A percentile compares a stretch with the other conserved stretches of the same genome.
These are phyloP conservation scores for Cutaneotrichosporon mucoides DNA, from an alignment of 1,284 basidiomycete species.

Conservation along the genomic window DNA sequence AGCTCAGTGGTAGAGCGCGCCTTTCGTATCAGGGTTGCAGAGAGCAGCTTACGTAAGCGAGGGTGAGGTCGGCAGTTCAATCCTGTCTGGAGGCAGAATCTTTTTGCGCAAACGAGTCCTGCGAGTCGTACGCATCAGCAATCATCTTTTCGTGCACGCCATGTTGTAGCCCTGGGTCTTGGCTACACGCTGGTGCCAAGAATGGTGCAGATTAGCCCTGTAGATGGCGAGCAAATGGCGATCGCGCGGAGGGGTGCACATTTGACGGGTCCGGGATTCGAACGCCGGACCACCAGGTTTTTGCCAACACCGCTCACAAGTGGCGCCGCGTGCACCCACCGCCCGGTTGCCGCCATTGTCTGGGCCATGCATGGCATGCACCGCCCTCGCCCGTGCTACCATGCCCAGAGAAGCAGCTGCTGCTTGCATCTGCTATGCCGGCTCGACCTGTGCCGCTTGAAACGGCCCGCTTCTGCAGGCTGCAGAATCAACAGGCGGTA, in stretches of 20 bases:
- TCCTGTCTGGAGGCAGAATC: not conserved
- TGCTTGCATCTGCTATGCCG: not conserved
- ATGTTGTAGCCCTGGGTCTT: not conserved
- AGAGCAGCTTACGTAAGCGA: not conserved
- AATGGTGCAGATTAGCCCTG: too few species aligned
- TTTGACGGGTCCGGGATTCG: too few species aligned
- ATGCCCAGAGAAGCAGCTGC: not conserved
- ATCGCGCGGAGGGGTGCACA: too few species aligned
- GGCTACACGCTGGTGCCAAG: too few species aligned
- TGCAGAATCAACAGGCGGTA: not conserved
- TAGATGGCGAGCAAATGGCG: too few species aligned
- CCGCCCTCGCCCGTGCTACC: not conserved
- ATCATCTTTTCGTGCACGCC: too few species aligned
- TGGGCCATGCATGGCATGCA: too few species aligned
- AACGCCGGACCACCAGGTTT: too few species aligned
- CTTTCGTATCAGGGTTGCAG: not conserved
- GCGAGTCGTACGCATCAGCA: not conserved
- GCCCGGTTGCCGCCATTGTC: too few species aligned
- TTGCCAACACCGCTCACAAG: not conserved
- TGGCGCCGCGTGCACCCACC: too few species aligned
- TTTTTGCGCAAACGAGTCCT: not conserved
- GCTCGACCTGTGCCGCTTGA: too few species aligned
- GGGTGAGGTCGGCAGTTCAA: slow-evolving; percentile 2
- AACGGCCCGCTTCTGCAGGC: not conserved
- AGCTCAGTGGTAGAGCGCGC: slow-evolving; percentile 7